phyloP scores from a whole-genome alignment of 371 early-diverging fungal genomes.

The Umbelopsis sp. region DNA sequence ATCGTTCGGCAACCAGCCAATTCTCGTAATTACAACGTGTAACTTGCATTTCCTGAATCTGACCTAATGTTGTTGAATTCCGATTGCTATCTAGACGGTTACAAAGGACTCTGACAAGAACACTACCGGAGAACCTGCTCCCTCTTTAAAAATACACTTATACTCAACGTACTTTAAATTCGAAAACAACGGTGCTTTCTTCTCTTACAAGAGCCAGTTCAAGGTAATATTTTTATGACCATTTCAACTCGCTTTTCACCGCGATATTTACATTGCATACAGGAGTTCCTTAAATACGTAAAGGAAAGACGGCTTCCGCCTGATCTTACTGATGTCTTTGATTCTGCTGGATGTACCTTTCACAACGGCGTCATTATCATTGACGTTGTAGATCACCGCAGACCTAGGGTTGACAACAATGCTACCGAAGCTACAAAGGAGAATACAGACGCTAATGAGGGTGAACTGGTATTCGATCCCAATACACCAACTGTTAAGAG shows the following conservation, averaged over 20 bases:
- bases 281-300: conserved; percentile 61
- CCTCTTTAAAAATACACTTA: conserved; percentile 59
- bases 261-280: conserved; percentile 9
- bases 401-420: conserved; percentile 16
- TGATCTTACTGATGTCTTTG: conserved; percentile 63
- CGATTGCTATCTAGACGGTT: not conserved
- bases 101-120: conserved; percentile 23
- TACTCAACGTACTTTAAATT: conserved; percentile 69
- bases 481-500: conserved; percentile 31
- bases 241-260: not conserved
- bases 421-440: conserved; percentile 18
- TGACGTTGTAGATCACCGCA: conserved; percentile 62
- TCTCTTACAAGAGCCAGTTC: conserved; percentile 66
- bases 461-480: conserved; percentile 21
- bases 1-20: not conserved
- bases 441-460: conserved; percentile 10
- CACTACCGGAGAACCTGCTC: conserved; percentile 29
- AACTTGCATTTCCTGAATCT: not conserved
- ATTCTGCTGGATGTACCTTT: conserved; percentile 51
- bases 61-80: not conserved
- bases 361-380: conserved; percentile 57
- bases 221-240: conserved; percentile 38
- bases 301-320: conserved; percentile 59
- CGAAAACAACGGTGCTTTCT: conserved; percentile 69
- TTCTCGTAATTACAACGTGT: not conserved